Percentiles rank a stretch among this genome's conserved stretches.
These are phyloP conservation scores for Corallochytrium limacisporum DNA, from an alignment of 78 protist species.

Conservation along the genomic window DNA sequence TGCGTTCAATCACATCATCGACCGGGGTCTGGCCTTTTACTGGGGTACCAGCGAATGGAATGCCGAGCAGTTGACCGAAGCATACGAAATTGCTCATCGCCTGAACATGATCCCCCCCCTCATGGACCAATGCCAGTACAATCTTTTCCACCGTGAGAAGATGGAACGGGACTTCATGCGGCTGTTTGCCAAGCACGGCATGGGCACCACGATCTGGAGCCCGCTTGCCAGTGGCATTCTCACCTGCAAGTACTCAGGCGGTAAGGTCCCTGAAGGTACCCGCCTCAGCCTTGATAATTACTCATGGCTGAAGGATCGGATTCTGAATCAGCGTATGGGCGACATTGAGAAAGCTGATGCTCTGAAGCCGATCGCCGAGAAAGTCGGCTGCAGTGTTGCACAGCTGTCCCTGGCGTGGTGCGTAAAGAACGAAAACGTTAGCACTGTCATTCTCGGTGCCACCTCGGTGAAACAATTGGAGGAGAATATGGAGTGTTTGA, in stretches of 20 bases:
- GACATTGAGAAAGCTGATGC: neutral
- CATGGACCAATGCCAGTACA: constrained; percentile 24
- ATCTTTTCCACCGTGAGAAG: constrained; percentile 10
- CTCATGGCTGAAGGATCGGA: constrained; percentile 8
- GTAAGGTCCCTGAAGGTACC: neutral
- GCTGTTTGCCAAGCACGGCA: constrained; percentile 11
- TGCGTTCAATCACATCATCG: constrained; percentile 19
- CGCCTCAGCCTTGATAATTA: constrained; percentile 15
- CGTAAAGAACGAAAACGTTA: constrained; percentile 8
- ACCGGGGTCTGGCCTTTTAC: constrained; percentile 33
- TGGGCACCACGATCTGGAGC: constrained; percentile 36
- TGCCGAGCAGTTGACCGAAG: constrained; percentile 26
- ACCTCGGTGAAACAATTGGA: constrained; percentile 12
- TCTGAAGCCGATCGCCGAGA: constrained; percentile 16
- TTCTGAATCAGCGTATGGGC: neutral
- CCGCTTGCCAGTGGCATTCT: constrained; percentile 39
- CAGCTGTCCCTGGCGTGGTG: constrained; percentile 45
- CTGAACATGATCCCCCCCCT: constrained; percentile 21
- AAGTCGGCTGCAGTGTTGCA: constrained; percentile 19
- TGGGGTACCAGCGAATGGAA: constrained; percentile 43
- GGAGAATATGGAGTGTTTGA: constrained; percentile 27
- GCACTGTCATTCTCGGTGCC: constrained; percentile 39
- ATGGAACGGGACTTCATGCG: constrained; percentile 28
- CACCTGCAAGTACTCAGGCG: constrained; percentile 32
- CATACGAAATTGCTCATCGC: constrained; percentile 11